Evolutionary conservation across 768 basidiomycete species (phyloP).

Genomic region (Udeniomyces megalosporus): DNA sequence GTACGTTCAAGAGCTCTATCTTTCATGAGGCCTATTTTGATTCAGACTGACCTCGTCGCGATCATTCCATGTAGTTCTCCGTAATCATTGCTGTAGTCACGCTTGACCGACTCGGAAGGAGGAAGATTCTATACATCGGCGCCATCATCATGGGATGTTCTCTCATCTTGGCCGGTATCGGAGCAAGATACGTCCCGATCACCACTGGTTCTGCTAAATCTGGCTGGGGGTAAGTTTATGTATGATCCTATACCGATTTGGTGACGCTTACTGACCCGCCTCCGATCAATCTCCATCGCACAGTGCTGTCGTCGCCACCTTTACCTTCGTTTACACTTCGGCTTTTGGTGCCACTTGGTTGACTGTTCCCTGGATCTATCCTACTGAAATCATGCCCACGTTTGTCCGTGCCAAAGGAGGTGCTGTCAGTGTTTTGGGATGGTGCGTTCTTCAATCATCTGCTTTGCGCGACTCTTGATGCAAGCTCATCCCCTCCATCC

Average conservation of each 20-base stretch:
- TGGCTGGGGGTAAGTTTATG: neutral
- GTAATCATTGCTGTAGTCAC: conserved; percentile 18
- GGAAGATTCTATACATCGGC: conserved; percentile 16
- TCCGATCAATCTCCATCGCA: too few species aligned
- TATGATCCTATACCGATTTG: neutral
- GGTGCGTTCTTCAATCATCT: too few species aligned
- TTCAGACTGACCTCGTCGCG: too few species aligned
- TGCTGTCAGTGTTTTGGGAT: conserved; percentile 17
- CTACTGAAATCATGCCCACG: conserved; percentile 19
- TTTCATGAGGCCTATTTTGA: too few species aligned
- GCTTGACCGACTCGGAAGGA: conserved; percentile 19
- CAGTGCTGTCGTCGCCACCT: conserved; percentile 16
- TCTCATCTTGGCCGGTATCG: conserved; percentile 14
- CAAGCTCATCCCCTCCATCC: too few species aligned
- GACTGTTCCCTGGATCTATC: conserved; percentile 19
- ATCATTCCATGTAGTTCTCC: too few species aligned
- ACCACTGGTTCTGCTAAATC: neutral
- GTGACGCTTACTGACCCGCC: too few species aligned
- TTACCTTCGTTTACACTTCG: conserved; percentile 18
- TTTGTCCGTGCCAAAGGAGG: conserved; percentile 19
- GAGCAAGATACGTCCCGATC: neutral
- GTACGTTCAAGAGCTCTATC: too few species aligned
- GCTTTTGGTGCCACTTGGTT: conserved; percentile 21
- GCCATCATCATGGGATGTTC: conserved; percentile 10
- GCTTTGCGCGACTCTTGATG: too few species aligned